phyloP scores from a whole-genome alignment of 371 early-diverging fungal species.

The Syncephalastrum contaminatum region DNA sequence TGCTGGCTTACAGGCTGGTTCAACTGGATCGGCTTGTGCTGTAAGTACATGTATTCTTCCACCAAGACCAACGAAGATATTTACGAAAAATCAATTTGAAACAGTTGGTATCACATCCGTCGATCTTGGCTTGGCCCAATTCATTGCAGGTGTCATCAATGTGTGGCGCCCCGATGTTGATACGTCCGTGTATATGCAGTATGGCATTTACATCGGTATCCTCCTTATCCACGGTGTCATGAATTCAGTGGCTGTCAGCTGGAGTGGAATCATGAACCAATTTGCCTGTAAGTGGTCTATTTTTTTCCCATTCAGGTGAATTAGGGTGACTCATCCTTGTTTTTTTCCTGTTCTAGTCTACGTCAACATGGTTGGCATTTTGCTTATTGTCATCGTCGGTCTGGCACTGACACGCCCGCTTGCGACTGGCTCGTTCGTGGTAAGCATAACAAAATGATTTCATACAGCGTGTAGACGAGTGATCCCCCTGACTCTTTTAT shows the following conservation, averaged over 20 bases:
- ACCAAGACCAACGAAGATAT: too few relatives aligned
- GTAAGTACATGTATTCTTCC: conserved; percentile 4
- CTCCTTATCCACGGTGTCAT: conserved; percentile 48
- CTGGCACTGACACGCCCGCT: conserved; percentile 46
- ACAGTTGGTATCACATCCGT: conserved; percentile 48
- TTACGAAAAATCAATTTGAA: neutral
- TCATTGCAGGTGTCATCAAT: conserved; percentile 51
- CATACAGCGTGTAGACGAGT: neutral
- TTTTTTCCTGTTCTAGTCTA: conserved; percentile 23
- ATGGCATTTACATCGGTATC: conserved; percentile 49
- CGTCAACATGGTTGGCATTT: conserved; percentile 49
- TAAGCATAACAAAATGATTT: conserved; percentile 4
- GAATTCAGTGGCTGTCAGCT: conserved; percentile 53
- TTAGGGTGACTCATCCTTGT: neutral
- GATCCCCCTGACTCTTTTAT: neutral
- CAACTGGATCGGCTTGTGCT: conserved; percentile 57
- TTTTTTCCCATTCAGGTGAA: neutral
- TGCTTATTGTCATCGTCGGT: conserved; percentile 51
- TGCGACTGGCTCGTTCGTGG: conserved; percentile 35
- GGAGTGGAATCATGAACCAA: conserved; percentile 52
- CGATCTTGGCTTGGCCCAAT: conserved; percentile 56
- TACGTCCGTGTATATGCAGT: conserved; percentile 47
- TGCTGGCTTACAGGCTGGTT: conserved; percentile 68
- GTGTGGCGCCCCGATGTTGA: conserved; percentile 42
- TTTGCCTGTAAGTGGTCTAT: conserved; percentile 41